Percentiles rank a stretch among this genome's conserved stretches.
Evolutionary conservation across 805 yeast genomes (phyloP).

Genomic region (Hanseniaspora clermontiae): DNA sequence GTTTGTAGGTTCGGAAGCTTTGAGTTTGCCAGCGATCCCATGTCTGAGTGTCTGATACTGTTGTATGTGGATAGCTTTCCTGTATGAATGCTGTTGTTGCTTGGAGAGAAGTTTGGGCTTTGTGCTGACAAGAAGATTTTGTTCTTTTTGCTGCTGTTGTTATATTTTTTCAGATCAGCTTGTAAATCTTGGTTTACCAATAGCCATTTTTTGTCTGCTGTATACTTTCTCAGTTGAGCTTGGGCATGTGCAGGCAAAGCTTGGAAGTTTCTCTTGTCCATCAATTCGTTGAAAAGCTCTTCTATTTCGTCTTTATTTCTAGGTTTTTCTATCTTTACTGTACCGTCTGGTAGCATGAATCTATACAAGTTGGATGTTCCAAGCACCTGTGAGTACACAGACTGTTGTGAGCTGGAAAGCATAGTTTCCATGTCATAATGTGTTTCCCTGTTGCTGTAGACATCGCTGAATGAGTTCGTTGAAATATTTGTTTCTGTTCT

Average conservation of each 20-base stretch:
- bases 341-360: slow-evolving; percentile 25
- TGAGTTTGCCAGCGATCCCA: not conserved
- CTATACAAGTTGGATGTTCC: slow-evolving; percentile 20
- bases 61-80: not conserved
- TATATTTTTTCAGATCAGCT: slow-evolving; percentile 53
- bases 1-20: not conserved
- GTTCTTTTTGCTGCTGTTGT: slow-evolving; percentile 19
- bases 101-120: not conserved
- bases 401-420: slow-evolving; percentile 9
- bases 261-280: slow-evolving; percentile 71
- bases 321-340: slow-evolving; percentile 48
- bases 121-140: slow-evolving; percentile 3
- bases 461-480: not conserved
- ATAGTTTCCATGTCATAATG: not conserved
- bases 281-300: slow-evolving; percentile 59
- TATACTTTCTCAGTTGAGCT: slow-evolving; percentile 61
- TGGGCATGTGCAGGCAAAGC: slow-evolving; percentile 59
- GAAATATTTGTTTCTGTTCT: slow-evolving; percentile 2
- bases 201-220: slow-evolving; percentile 79
- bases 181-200: slow-evolving; percentile 74
- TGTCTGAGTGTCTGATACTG: not conserved
- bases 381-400: slow-evolving; percentile 23
- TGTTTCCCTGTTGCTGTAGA: not conserved
- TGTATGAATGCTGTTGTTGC: slow-evolving; percentile 3
- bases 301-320: slow-evolving; percentile 53